These are phyloP conservation scores for Aspergillus glaucus DNA, from an alignment of 2,329 filamentous ascomycete genomes.

Conservation along the genomic window DNA sequence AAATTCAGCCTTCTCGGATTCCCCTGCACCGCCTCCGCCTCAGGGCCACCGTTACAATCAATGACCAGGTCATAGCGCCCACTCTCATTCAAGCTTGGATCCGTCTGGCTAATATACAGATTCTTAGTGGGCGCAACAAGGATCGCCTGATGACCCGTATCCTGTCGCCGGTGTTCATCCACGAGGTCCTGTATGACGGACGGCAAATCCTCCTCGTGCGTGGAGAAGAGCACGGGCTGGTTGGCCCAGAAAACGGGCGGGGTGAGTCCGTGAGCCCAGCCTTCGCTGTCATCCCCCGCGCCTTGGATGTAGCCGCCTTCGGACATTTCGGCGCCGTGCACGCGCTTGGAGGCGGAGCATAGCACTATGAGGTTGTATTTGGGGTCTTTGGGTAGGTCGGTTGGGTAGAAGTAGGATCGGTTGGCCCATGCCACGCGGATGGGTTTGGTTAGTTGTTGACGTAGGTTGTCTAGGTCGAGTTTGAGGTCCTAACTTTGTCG, in stretches of 20 bases:
- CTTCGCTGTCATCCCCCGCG: slow-evolving; percentile 89
- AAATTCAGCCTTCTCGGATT: slow-evolving; percentile 45
- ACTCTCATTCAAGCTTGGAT: slow-evolving; percentile 29
- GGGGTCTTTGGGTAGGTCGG: slow-evolving; percentile 40
- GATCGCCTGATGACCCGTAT: slow-evolving; percentile 17
- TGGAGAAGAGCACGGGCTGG: slow-evolving; percentile 52
- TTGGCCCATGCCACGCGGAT: slow-evolving; percentile 76
- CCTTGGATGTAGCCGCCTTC: slow-evolving; percentile 84
- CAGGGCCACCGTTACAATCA: slow-evolving; percentile 29
- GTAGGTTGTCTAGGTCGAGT: slow-evolving; percentile 52
- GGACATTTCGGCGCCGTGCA: slow-evolving; percentile 61
- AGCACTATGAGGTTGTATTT: slow-evolving; percentile 69
- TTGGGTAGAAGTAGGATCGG: slow-evolving; percentile 52
- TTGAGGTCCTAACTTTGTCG: slow-evolving; percentile 49
- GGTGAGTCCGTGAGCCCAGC: slow-evolving; percentile 79
- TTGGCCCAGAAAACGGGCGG: slow-evolving; percentile 74
- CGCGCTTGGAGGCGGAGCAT: slow-evolving; percentile 73
- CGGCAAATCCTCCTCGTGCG: slow-evolving; percentile 60
- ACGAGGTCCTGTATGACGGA: slow-evolving; percentile 44
- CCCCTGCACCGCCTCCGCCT: slow-evolving; percentile 28
- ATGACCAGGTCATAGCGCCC: slow-evolving; percentile 42
- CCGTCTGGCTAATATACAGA: slow-evolving; percentile 24
- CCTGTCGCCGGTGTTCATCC: slow-evolving; percentile 17
- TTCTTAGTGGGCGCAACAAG: slow-evolving; percentile 34
- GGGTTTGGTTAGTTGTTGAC: slow-evolving; percentile 59